Conservation (phyloP, 768 basidiomycete species). For the Neoboletus subvelutipes region DNA sequence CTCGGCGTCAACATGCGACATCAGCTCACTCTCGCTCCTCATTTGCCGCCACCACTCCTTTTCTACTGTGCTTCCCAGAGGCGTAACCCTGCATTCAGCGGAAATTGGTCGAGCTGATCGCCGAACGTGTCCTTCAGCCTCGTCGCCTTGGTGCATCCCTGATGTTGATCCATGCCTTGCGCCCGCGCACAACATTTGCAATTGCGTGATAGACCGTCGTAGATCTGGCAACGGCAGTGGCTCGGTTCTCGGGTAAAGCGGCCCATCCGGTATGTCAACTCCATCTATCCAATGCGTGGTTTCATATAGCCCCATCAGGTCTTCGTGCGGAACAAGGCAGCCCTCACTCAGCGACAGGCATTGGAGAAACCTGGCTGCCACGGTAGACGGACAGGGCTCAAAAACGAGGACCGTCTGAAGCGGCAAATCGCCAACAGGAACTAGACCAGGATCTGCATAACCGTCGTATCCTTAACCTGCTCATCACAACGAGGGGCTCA, state of each 20-base stretch:
- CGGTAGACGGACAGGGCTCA: conserved; percentile 49
- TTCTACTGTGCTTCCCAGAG: conserved; percentile 15
- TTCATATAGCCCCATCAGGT: conserved; percentile 48
- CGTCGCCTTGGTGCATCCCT: conserved; percentile 29
- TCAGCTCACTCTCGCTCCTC: conserved; percentile 38
- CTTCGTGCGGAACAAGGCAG: conserved; percentile 40
- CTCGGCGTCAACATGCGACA: conserved; percentile 57
- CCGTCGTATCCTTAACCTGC: conserved; percentile 10
- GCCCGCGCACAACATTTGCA: conserved; percentile 54
- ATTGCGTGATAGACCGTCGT: conserved; percentile 57
- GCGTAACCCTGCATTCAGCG: conserved; percentile 27
- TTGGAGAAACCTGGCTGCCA: conserved; percentile 70
- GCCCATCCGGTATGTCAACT: conserved; percentile 34
- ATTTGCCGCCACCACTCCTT: conserved; percentile 29
- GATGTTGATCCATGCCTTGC: conserved; percentile 32
- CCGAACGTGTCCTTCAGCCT: conserved; percentile 31
- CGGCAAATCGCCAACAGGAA: conserved; percentile 74
- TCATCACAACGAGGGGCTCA: conserved; percentile 33
- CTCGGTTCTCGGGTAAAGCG: conserved; percentile 34
- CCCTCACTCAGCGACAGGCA: conserved; percentile 60
- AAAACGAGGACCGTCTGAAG: conserved; percentile 73
- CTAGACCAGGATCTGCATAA: conserved; percentile 60
- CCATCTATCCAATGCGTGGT: conserved; percentile 26
- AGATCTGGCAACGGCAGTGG: conserved; percentile 50
- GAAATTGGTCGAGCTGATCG: conserved; percentile 34